Evolutionary conservation across 768 basidiomycete genomes (phyloP).

Genomic region (Leccinum arenicola): DNA sequence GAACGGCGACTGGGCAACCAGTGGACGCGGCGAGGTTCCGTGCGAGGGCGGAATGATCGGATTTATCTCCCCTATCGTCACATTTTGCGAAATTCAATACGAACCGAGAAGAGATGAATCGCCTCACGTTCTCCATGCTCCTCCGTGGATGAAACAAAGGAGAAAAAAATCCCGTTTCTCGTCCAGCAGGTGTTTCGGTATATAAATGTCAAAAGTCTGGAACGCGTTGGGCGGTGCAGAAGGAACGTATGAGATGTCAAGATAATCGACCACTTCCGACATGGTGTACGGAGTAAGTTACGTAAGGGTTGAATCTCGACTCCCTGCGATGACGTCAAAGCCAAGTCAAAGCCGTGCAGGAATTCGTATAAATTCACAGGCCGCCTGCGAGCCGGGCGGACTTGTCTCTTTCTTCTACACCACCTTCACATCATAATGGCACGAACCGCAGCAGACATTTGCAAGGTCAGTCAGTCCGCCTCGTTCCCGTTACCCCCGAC

Average conservation of each 20-base stretch:
- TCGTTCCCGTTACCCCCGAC: not conserved
- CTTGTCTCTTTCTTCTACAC: not conserved
- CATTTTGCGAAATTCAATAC: constrained; percentile 5
- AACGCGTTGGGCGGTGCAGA: constrained; percentile 26
- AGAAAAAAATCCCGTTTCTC: constrained; percentile 25
- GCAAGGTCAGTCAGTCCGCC: constrained; percentile 54
- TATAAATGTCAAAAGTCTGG: constrained; percentile 57
- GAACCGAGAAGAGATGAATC: not conserved
- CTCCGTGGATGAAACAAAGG: constrained; percentile 77
- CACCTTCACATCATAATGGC: constrained; percentile 46
- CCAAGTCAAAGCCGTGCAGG: not conserved
- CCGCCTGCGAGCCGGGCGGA: not conserved
- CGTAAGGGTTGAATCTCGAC: not conserved
- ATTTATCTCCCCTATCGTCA: constrained; percentile 68
- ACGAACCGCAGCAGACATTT: constrained; percentile 70
- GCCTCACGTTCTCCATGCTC: constrained; percentile 77
- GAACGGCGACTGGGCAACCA: constrained; percentile 58
- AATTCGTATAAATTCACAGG: constrained; percentile 4
- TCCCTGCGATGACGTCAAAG: constrained; percentile 29
- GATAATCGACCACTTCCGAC: constrained; percentile 6
- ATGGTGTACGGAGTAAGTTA: not conserved
- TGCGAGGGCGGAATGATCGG: constrained; percentile 53
- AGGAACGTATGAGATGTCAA: constrained; percentile 37
- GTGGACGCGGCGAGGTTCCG: constrained; percentile 49
- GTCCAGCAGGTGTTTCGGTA: constrained; percentile 23